Base-by-base conservation (phyloP, 1,139 yeast species). In the Zygosaccharomyces sapae region DNA sequence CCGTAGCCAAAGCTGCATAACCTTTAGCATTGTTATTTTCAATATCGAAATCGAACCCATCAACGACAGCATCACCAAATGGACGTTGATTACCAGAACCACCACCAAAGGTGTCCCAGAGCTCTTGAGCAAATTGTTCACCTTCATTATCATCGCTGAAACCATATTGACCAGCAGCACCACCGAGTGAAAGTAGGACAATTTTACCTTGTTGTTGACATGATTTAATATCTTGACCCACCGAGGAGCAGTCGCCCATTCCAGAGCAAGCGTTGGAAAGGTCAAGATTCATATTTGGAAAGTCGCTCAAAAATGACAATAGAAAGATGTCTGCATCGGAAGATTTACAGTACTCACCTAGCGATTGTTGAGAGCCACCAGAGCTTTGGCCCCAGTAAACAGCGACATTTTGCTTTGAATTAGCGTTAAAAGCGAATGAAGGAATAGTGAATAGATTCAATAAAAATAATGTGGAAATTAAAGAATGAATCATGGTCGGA, bases 341-440 rank as follows among this genome's bases (percentile, higher is more conserved):
- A 33, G 79, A 74, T 48, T 76, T 72, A 72, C 97, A 90, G 70
- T 88, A 87, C 48, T 73, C 67, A 5, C 82, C 73, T 48, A 90
- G 73, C 13, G 77, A 65, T 51, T 79, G 72, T 66, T 89, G 96
- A 38, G 79, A 62, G 10, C 88, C 88, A 29, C 80, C 85, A 13
- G 94, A 81, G 61, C 81, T 80, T 69, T 89, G 97, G 41, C 97
- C 97, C 96, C 96, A 89, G 69, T 88, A 88, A n/a, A 86, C 76
- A 27, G 83, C 96, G 41, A 87, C 80, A 56, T 86, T 85, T 42
- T 76, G 67, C 46, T 77, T 72, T 30, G 79, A 66, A 22, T 67
- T 49, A 10, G 75, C 69, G 54, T 75, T 72, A 52, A 77, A 77
- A 12, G 76, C 74, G 6, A 44, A 20, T 25, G 40, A 24, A 36